Base-by-base conservation (phyloP, 768 basidiomycete genomes). In the Hemileccinum impolitum region DNA sequence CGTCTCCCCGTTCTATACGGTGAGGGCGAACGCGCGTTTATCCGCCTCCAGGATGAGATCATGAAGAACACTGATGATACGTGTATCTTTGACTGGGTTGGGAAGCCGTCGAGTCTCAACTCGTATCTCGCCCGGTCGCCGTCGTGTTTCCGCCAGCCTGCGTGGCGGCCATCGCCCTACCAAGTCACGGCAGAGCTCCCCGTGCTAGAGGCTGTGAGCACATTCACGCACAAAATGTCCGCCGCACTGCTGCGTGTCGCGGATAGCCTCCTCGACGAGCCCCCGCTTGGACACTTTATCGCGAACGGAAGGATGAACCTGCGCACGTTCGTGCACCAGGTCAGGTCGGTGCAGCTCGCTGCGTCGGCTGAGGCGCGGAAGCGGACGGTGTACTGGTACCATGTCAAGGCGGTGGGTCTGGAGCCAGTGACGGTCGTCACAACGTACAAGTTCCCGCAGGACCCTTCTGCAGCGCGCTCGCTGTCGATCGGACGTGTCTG, bases 231-330 rank as follows among this genome's bases (percentile, higher is more conserved):
- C 19, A 59, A 46, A 44, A 4, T 65, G 28, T 53, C 48, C n/a
- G 57, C 61, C 14, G 28, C 39, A 0, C 11, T 48, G 12, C 14
- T 63, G 28, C 58, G 48, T 2, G 15, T 56, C 18, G 53, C 61
- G 1, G 61, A 63, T 43, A 47, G 35, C 18, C 43, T 63, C 19
- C 47, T 62, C 15, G 23, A 56, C 2, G 57, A 63, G 1, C 63
- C 62, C 3, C 62, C 62, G 8, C 61, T 62, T 4, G 63, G 61
- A 21, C 62, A 65, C 45, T 63, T 63, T 21, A 65, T 63, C 32
- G 62, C 62, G 13, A 65, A 63, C 18, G 62, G 62, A 19, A 47
- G 57, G 50, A 65, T 65, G 63, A 65, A 65, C 48, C 25, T 63
- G 39, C 57, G 59, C 26, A 38, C 40, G 34, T 67, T 63, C 28